phyloP scores from a whole-genome alignment of 108 stramenopile species.

The Discostella stelligeroides region DNA sequence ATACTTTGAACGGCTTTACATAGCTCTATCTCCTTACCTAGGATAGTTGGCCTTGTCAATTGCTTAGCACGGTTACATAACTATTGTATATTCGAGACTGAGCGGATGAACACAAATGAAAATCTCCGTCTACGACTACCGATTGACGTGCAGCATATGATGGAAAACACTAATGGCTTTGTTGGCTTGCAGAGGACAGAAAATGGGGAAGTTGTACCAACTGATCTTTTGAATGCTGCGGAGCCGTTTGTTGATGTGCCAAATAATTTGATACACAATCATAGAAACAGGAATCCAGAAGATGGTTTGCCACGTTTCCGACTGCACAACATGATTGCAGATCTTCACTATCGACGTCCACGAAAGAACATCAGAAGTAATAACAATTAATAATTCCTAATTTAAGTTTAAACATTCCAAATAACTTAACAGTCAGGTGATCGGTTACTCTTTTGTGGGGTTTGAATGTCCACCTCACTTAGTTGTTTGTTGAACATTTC shows the following conservation, averaged over 20 bases:
- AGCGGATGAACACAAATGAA: background rate
- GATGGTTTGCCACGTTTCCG: background rate
- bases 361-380: too few species aligned
- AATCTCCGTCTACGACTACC: background rate
- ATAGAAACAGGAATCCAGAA: too few species aligned
- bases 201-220: background rate
- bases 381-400: too few species aligned
- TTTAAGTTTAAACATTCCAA: too few species aligned
- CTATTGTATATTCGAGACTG: conserved; percentile 18
- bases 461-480: too few species aligned
- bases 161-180: background rate
- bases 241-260: background rate
- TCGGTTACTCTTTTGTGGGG: too few species aligned
- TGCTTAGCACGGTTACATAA: conserved; percentile 22
- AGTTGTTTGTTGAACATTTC: too few species aligned
- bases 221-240: background rate
- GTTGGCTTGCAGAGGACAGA: background rate
- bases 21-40: background rate
- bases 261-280: background rate
- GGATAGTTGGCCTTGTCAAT: conserved; percentile 8
- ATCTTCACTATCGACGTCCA: too few species aligned
- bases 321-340: too few species aligned
- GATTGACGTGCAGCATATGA: conserved; percentile 4
- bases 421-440: too few species aligned
- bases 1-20: conserved; percentile 15